phyloP scores from a whole-genome alignment of 2,329 filamentous ascomycete species.

The Ilyonectria destructans region DNA sequence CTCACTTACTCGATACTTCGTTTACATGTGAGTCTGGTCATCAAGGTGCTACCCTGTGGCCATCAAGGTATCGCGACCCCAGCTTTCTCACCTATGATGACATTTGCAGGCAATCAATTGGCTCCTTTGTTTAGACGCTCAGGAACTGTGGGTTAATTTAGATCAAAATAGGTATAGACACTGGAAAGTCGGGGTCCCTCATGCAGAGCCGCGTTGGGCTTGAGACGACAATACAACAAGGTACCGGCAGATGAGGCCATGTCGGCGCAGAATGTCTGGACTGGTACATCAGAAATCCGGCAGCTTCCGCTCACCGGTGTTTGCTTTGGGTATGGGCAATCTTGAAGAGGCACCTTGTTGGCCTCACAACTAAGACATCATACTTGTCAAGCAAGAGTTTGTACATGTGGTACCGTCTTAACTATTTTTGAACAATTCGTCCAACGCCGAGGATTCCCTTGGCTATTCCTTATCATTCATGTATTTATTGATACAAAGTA shows the following conservation, averaged over 20 bases:
- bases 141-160: neutral
- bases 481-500: too few relatives aligned
- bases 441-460: too few relatives aligned
- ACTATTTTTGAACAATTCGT: too few relatives aligned
- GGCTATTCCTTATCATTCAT: too few relatives aligned
- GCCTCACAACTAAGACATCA: too few relatives aligned
- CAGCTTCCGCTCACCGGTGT: neutral
- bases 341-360: too few relatives aligned
- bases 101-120: constrained; percentile 33
- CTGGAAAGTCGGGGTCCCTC: neutral
- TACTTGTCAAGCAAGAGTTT: too few relatives aligned
- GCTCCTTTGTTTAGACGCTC: neutral
- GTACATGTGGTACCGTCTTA: too few relatives aligned
- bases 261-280: neutral
- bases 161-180: constrained; percentile 2
- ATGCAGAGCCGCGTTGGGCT: constrained; percentile 32
- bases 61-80: constrained; percentile 42
- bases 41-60: constrained; percentile 37
- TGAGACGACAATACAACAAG: neutral
- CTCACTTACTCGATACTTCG: constrained; percentile 3
- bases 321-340: neutral
- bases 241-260: constrained; percentile 8
- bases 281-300: neutral
- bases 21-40: constrained; percentile 32
- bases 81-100: constrained; percentile 33